A percentile compares a stretch with the other conserved stretches of the same genome.
These are phyloP conservation scores for Fusarium liriodendri DNA, from an alignment of 2,329 filamentous ascomycete species.

Conservation along the genomic window DNA sequence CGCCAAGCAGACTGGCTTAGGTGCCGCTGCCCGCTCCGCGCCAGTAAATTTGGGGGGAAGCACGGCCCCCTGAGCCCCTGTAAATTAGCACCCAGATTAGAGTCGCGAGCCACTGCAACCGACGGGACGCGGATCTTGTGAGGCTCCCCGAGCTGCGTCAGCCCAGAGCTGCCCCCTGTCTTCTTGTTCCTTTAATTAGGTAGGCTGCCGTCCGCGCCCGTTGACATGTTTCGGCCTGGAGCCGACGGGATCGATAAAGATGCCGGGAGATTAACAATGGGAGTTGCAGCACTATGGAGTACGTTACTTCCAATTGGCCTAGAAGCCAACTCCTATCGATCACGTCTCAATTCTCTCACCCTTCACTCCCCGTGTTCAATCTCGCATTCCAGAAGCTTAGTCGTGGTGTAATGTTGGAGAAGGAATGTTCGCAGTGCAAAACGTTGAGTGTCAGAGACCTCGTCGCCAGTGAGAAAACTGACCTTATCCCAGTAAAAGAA, in stretches of 20 bases:
- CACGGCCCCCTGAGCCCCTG: neutral
- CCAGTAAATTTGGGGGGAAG: neutral
- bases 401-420: too few species aligned
- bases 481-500: too few species aligned
- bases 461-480: too few species aligned
- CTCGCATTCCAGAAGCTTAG: too few species aligned
- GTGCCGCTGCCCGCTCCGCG: neutral
- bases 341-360: too few species aligned
- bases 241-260: neutral
- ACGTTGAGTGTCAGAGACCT: too few species aligned
- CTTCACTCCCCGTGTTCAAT: too few species aligned
- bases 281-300: too few species aligned
- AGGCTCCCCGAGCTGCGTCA: neutral
- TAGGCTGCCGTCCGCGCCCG: neutral
- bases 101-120: neutral
- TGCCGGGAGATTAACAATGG: neutral
- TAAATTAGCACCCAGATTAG: neutral
- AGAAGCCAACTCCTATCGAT: too few species aligned
- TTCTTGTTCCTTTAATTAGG: neutral
- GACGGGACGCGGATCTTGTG: neutral
- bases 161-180: neutral
- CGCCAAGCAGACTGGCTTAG: neutral
- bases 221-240: neutral
- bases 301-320: too few species aligned
- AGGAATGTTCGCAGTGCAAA: too few species aligned